Conservation (phyloP, 176 grass and related monocot genomes). For the Oryza coarctata region DNA sequence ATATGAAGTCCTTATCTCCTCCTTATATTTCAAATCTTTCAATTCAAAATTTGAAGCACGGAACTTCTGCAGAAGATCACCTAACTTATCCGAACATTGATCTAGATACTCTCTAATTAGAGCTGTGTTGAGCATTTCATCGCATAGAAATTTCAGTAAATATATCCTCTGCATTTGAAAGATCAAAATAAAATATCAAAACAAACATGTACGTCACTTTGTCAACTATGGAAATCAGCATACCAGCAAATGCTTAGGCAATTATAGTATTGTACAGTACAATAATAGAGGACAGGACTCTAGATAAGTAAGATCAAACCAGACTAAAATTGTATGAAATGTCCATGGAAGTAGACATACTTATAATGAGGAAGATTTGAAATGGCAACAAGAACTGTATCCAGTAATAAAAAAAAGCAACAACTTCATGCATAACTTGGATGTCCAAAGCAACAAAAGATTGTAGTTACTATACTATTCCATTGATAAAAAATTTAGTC, state of each 20-base stretch:
- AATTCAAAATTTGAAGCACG: constrained; percentile 60
- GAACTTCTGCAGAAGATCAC: constrained; percentile 87
- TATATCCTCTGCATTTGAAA: constrained; percentile 73
- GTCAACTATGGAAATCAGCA: constrained; percentile 22
- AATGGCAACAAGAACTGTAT: background rate
- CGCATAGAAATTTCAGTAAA: constrained; percentile 91
- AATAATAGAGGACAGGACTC: background rate
- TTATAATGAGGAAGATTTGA: background rate
- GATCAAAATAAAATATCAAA: constrained; percentile 42
- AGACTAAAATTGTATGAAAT: constrained; percentile 6
- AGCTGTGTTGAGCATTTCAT: constrained; percentile 86
- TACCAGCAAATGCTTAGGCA: constrained; percentile 13
- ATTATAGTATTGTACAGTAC: background rate
- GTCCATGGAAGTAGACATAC: background rate
- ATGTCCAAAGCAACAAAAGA: constrained; percentile 1
- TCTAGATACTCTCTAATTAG: constrained; percentile 89
- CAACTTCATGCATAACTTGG: background rate
- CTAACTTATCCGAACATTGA: constrained; percentile 76
- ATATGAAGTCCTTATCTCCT: constrained; percentile 48
- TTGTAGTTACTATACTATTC: background rate
- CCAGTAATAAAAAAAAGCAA: no score
- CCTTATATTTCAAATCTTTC: constrained; percentile 78
- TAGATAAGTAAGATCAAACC: background rate
- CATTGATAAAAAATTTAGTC: background rate
- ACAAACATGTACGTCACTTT: constrained; percentile 28